Percentiles rank a stretch among this genome's conserved stretches.
These are phyloP conservation scores for Lignosus rhinocerotis DNA, from an alignment of 1,284 basidiomycete genomes.

Conservation along the genomic window DNA sequence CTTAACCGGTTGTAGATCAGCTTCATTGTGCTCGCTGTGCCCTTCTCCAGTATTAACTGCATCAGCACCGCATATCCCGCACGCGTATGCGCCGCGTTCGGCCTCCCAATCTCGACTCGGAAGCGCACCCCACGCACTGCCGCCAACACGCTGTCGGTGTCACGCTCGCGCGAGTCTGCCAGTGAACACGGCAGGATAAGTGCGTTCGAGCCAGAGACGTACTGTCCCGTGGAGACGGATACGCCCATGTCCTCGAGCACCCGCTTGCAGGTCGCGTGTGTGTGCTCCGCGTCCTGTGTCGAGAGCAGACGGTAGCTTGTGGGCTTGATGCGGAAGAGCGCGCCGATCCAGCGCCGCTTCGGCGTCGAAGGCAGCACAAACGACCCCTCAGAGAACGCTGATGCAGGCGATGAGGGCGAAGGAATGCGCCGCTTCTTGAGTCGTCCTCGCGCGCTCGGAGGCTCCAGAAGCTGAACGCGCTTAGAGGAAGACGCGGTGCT, in stretches of 20 bases:
- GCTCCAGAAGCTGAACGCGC: slow-evolving; percentile 56
- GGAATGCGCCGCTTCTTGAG: slow-evolving; percentile 43
- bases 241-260: slow-evolving; percentile 76
- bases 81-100: slow-evolving; percentile 43
- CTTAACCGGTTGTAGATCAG: slow-evolving; percentile 69
- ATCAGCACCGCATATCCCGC: slow-evolving; percentile 59
- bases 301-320: slow-evolving; percentile 66
- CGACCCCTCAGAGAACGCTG: slow-evolving; percentile 43
- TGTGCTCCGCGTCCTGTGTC: slow-evolving; percentile 63
- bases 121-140: slow-evolving; percentile 71
- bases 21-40: slow-evolving; percentile 79
- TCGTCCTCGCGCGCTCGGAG: slow-evolving; percentile 41
- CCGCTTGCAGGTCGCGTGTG: slow-evolving; percentile 72
- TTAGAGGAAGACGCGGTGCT: slow-evolving; percentile 27
- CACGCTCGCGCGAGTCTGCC: slow-evolving; percentile 52
- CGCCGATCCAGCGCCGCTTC: slow-evolving; percentile 86
- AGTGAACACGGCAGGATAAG: slow-evolving; percentile 63
- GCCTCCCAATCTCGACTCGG: slow-evolving; percentile 68
- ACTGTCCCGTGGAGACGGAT: slow-evolving; percentile 56
- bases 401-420: slow-evolving; percentile 43
- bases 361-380: slow-evolving; percentile 48
- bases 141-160: slow-evolving; percentile 49
- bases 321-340: slow-evolving; percentile 86
- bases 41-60: slow-evolving; percentile 81
- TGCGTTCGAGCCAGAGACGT: slow-evolving; percentile 21